Percentiles rank a stretch among this genome's conserved stretches.
Evolutionary conservation across 169 alveolate species (phyloP).

Genomic region (Plasmodium sp.): DNA sequence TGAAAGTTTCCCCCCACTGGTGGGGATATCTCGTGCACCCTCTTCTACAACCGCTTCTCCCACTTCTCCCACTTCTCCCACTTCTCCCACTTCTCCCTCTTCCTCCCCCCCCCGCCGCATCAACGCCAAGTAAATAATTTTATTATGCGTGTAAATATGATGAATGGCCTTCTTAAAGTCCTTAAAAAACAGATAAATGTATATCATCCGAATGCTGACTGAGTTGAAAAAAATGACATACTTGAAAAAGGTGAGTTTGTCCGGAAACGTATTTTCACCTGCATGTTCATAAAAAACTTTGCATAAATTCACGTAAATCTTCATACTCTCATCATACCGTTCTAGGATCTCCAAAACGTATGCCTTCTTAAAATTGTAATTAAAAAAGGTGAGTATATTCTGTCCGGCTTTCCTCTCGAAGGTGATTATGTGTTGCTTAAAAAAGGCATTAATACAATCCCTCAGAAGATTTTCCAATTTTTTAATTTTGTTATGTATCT

Average conservation of each 20-base stretch:
- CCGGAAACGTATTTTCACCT: slow-evolving; percentile 28
- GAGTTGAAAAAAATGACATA: slow-evolving; percentile 65
- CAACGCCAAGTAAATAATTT: slow-evolving; percentile 41
- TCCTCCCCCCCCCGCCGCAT: slow-evolving; percentile 17
- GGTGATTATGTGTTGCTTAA: slow-evolving; percentile 61
- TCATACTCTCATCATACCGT: slow-evolving; percentile 73
- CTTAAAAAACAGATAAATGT: slow-evolving; percentile 54
- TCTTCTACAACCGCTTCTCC: not conserved
- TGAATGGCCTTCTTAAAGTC: slow-evolving; percentile 46
- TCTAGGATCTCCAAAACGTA: slow-evolving; percentile 62
- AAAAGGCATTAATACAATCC: slow-evolving; percentile 66
- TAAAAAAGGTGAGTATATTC: slow-evolving; percentile 36
- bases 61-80: not conserved
- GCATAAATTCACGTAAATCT: slow-evolving; percentile 68
- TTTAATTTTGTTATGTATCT: slow-evolving; percentile 61
- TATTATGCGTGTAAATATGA: slow-evolving; percentile 68
- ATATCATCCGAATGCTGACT: slow-evolving; percentile 66
- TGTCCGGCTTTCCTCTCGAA: slow-evolving; percentile 48
- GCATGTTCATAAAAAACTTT: slow-evolving; percentile 57
- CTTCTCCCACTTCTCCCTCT: not conserved
- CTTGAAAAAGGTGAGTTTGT: slow-evolving; percentile 30
- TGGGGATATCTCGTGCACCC: not conserved
- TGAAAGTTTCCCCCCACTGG: not conserved
- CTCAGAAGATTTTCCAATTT: slow-evolving; percentile 55
- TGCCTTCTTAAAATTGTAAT: slow-evolving; percentile 68